These are phyloP conservation scores for Scutellaria barbata DNA, from an alignment of 257 asterid genomes.

Conservation along the genomic window DNA sequence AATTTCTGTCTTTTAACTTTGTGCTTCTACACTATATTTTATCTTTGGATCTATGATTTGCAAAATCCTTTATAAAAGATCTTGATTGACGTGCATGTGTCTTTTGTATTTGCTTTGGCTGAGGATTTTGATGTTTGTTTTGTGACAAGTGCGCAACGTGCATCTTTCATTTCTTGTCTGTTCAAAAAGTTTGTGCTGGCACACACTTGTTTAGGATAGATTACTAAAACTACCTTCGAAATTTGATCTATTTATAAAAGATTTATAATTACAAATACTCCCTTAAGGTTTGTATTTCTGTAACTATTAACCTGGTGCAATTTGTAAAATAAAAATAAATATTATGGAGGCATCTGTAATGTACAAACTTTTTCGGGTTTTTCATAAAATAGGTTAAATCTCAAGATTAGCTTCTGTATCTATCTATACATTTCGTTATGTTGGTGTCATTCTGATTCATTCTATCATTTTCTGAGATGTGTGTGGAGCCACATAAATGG, in stretches of 20 bases:
- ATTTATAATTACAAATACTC: not conserved
- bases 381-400: not conserved
- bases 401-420: not conserved
- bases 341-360: not conserved
- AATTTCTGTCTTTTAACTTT: not conserved
- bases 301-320: not conserved
- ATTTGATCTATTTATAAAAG: not conserved
- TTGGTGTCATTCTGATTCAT: not conserved
- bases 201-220: not conserved
- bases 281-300: not conserved
- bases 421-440: not conserved
- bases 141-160: not conserved
- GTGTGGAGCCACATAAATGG: conserved; percentile 16
- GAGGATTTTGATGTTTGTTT: conserved; percentile 20
- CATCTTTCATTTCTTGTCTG: conserved; percentile 21
- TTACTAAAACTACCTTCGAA: not conserved
- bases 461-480: not conserved
- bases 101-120: not conserved
- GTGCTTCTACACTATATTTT: conserved; percentile 7
- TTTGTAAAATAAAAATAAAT: not conserved
- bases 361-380: not conserved
- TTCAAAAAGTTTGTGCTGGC: not conserved
- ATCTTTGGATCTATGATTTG: conserved; percentile 30
- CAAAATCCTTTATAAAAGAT: conserved; percentile 10
- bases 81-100: conserved; percentile 14